These are phyloP conservation scores for Blepharisma japonicum DNA, from an alignment of 73 alveolate species.

Conservation along the genomic window DNA sequence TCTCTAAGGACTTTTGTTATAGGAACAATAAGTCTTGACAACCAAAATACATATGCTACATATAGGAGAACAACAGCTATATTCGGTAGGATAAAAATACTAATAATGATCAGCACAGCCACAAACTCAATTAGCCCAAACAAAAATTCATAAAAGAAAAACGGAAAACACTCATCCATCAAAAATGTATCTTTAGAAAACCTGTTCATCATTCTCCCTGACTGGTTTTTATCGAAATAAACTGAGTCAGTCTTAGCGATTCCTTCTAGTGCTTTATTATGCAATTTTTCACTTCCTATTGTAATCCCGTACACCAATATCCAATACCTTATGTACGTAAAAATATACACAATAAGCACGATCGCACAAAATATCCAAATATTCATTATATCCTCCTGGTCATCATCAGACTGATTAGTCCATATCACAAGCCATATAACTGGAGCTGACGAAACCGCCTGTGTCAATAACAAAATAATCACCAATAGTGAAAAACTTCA, in stretches of 20 bases:
- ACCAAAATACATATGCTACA: not conserved
- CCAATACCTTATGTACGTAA: too few relatives aligned
- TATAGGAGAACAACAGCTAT: not conserved
- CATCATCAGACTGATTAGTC: too few relatives aligned
- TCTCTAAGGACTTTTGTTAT: not conserved
- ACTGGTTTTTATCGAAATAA: constrained; percentile 88
- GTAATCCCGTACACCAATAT: too few relatives aligned
- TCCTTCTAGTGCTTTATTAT: not conserved
- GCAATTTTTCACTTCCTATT: not conserved
- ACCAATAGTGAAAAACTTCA: too few relatives aligned
- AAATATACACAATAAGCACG: too few relatives aligned
- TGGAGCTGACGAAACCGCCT: too few relatives aligned
- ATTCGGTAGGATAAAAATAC: not conserved
- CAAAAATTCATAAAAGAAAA: not conserved
- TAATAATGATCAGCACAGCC: not conserved
- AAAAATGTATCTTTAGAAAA: constrained; percentile 55
- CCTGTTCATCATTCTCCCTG: constrained; percentile 82
- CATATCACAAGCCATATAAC: too few relatives aligned
- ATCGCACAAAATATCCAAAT: too few relatives aligned
- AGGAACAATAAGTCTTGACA: not conserved
- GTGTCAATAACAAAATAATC: too few relatives aligned
- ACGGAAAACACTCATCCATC: not conserved
- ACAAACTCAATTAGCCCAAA: not conserved
- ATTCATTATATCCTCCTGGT: too few relatives aligned
- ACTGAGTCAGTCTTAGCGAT: constrained; percentile 10